Evolutionary conservation across 1,284 basidiomycete genomes (phyloP).

Genomic region (Cutaneotrichosporon sp.): DNA sequence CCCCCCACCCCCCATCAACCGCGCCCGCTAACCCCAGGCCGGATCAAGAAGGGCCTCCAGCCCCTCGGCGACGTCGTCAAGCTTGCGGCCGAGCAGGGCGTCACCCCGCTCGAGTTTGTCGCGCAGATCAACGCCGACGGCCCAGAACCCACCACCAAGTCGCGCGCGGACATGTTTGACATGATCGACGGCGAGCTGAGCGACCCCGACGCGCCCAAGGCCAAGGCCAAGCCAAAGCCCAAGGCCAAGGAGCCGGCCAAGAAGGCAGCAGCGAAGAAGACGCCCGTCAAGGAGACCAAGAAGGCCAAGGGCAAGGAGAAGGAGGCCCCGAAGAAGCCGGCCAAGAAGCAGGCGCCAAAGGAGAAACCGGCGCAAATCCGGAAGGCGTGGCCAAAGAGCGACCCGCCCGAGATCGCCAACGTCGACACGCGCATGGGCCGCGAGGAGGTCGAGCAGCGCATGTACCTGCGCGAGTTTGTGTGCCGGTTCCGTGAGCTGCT

Average conservation of each 20-base stretch:
- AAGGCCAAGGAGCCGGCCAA: constrained; percentile 14
- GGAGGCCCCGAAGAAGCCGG: constrained; percentile 3
- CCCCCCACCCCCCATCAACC: too few species aligned
- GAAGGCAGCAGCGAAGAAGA: constrained; percentile 10
- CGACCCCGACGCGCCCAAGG: constrained; percentile 16
- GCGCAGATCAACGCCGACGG: constrained; percentile 12
- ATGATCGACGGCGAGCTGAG: constrained; percentile 19
- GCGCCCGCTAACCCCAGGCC: constrained; percentile 29
- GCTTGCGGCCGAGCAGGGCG: constrained; percentile 17
- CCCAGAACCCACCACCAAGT: constrained; percentile 3
- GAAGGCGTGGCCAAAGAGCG: constrained; percentile 14
- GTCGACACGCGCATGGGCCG: constrained; percentile 33
- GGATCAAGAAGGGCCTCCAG: constrained; percentile 37
- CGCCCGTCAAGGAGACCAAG: constrained; percentile 10
- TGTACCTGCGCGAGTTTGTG: constrained; percentile 46
- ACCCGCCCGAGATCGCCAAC: constrained; percentile 37
- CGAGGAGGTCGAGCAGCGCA: constrained; percentile 40
- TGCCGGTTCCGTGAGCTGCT: constrained; percentile 38
- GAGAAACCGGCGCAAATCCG: not conserved
- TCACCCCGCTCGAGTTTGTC: constrained; percentile 17
- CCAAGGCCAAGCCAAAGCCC: constrained; percentile 9
- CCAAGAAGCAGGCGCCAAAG: constrained; percentile 22
- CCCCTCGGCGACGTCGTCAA: constrained; percentile 30
- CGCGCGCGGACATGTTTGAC: not conserved
- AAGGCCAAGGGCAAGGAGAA: constrained; percentile 14